Base-by-base conservation (phyloP, 176 grass and related monocot species). In the Avena eriantha region DNA sequence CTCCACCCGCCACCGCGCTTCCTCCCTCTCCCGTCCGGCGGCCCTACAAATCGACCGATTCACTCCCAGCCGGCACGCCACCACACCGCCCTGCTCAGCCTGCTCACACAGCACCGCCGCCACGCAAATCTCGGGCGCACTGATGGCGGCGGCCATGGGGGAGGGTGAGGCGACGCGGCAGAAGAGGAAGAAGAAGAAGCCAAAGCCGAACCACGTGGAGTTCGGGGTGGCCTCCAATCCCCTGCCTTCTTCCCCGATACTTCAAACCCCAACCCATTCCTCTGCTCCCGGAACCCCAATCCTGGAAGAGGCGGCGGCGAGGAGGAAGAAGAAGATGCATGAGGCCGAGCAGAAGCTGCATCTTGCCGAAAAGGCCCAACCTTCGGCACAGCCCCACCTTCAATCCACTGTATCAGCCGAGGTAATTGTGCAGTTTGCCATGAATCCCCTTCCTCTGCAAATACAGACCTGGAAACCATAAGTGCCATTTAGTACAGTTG, bases 151-250 rank as follows among this genome's bases (percentile, higher is more conserved):
- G 66, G 16, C 66, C 14, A 39, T 36, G 66, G 33, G 16, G 19
- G 66, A 69, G 17, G 18, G 34, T 39, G 68, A 21, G 68, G 35
- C 34, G 68, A 41, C 34, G 35, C 35, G 68, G 9, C 35, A 41
- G 68, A 70, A 70, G 35, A 69, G 34, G 66, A 70, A 70, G 26
- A 70, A 70, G 26, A 68, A 68, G 65, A 68, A 36, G 68, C 17
- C 18, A 21, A 72, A 72, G 36, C 18, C 36, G 34, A 39, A 41
- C 2, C 34, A 39, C 19, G 17, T 39, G 67, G 67, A 36, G 16
- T 34, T 69, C 16, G 66, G 33, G 31, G 31, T 35, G 65, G 65
- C 16, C 66, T 36, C 33, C 66, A 16, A 33, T 15, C 1, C 29
- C 36, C 68, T 43, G 29, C 68, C 67, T 1, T 23, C 60, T 29